Evolutionary conservation across 163 green algal genomes (phyloP), one percentile per base, ranked within the genome.

Genomic region (Chlamydomonas reinhardtii): DNA sequence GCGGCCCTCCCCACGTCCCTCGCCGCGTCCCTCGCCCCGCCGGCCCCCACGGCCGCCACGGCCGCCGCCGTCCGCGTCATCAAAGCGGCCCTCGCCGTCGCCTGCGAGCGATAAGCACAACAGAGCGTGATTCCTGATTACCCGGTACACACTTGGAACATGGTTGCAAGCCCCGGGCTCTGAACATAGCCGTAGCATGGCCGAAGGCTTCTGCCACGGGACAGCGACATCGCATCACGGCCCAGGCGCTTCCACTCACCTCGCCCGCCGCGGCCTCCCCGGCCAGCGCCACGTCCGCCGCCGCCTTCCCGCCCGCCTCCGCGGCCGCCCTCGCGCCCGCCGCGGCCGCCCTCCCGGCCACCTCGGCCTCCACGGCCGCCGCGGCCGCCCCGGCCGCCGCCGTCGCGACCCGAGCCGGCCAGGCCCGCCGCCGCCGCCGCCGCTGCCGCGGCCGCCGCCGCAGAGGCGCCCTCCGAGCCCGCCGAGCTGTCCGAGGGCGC

Each of bases 361-460:
- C 77, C 77, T 4, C 65, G 37, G 37, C 31, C 68, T 4, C 29
- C 77, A 2, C 77, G 20, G 5, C 43, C 39, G 19, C 78, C 62
- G 29, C 77, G 77, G 19, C 32, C 74, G 31, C 54, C n/a, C 3
- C 61, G 31, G 16, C 35, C 35, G 22, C 77, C 29, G 17, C 77
- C n/a, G 22, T 22, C 34, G 61, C 19, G 27, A 14, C 35, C 64
- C 39, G 27, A 66, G 64, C 29, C 76, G 22, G 62, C 76, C 39
- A 85, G 48, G 48, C 77, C 77, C 2, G 56, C 56, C n/a, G 77
- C 77, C 48, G 48, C 37, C 12, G 76, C 77, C 20, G 77, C 65
- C 66, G 77, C 43, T 0, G 77, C 43, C 2, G 77, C 65, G 0
- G 66, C 77, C 25, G n/a, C 31, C 27, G 66, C 66, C 37, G 20